Percentiles rank a stretch among this genome's conserved stretches.
These are phyloP conservation scores for Eutypella sp. DNA, from an alignment of 2,329 filamentous ascomycete genomes.

Conservation along the genomic window DNA sequence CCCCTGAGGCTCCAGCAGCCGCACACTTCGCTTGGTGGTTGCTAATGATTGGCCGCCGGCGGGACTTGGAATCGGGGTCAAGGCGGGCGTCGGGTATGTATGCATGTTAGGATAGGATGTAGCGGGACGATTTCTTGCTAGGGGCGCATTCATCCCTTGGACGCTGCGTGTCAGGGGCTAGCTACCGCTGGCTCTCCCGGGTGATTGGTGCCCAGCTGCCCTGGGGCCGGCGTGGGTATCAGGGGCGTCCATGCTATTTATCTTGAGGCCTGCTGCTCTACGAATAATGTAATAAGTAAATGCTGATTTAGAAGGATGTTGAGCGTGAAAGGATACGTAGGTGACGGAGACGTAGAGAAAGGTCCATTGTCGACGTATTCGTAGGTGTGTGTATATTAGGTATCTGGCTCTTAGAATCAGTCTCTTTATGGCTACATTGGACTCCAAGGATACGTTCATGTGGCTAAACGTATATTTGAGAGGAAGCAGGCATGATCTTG, in stretches of 20 bases:
- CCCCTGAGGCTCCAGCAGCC: conserved; percentile 8
- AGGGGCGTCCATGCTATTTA: conserved; percentile 9
- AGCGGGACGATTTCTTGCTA: conserved; percentile 18
- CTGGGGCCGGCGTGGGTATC: conserved; percentile 14
- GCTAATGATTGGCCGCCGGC: conserved; percentile 1
- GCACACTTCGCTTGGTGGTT: conserved; percentile 6
- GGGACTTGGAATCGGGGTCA: conserved; percentile 3
- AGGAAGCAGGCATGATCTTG: no score
- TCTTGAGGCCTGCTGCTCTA: conserved; percentile 1
- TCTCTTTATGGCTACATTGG: not conserved
- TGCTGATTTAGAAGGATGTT: conserved; percentile 2
- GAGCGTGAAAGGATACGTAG: conserved; percentile 3
- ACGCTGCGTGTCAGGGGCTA: conserved; percentile 20
- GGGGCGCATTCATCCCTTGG: conserved; percentile 23
- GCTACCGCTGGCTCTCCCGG: conserved; percentile 13
- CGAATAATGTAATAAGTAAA: not conserved
- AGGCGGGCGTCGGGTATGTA: not conserved
- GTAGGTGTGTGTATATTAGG: not conserved
- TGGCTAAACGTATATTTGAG: no score
- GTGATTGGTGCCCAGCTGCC: conserved; percentile 11
- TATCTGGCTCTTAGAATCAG: not conserved
- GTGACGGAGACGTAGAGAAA: conserved; percentile 6
- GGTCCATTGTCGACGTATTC: conserved; percentile 7
- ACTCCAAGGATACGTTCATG: not conserved
- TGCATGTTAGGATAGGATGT: conserved; percentile 9